A percentile compares a stretch with the other conserved stretches of the same genome.
Conservation (phyloP, 1,284 basidiomycete genomes). For the Sutorius eximius region DNA sequence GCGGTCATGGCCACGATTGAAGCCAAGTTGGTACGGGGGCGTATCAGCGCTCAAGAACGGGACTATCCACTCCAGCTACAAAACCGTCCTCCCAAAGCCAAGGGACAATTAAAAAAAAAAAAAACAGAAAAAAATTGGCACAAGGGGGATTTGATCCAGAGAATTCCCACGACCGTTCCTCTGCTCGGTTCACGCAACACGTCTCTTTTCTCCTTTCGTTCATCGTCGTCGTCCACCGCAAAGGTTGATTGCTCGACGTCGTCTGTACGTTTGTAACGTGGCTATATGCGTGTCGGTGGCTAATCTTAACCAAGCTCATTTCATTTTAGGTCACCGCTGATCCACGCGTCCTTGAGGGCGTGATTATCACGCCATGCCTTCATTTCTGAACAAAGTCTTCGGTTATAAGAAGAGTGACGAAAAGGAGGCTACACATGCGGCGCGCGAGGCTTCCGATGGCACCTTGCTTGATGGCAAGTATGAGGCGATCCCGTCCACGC, state of each 20-base stretch:
- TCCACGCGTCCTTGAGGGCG: slow-evolving; percentile 11
- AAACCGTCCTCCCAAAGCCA: background rate
- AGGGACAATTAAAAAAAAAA: too few species aligned
- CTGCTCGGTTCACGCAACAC: background rate
- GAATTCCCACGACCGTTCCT: slow-evolving; percentile 17
- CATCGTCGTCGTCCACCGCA: slow-evolving; percentile 1
- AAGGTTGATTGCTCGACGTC: background rate
- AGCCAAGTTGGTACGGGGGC: background rate
- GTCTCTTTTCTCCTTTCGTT: slow-evolving; percentile 4
- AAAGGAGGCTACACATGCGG: slow-evolving; percentile 39
- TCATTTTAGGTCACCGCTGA: slow-evolving; percentile 7
- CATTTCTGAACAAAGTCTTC: slow-evolving; percentile 74
- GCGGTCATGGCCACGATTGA: background rate
- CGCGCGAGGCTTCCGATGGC: slow-evolving; percentile 39
- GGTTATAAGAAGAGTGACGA: slow-evolving; percentile 68
- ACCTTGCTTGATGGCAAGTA: slow-evolving; percentile 71
- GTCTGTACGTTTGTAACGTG: background rate
- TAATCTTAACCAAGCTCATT: slow-evolving; percentile 9
- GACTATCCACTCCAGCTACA: background rate
- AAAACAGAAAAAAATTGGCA: slow-evolving; percentile 1
- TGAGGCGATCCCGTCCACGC: slow-evolving; percentile 59
- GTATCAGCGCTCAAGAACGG: background rate
- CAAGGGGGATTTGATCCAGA: background rate
- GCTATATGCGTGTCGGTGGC: background rate
- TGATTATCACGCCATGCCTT: slow-evolving; percentile 52